A percentile compares a stretch with the other conserved stretches of the same genome.
Evolutionary conservation across 108 stramenopile genomes (phyloP).

Genomic region (Poteriospumella lacustris): DNA sequence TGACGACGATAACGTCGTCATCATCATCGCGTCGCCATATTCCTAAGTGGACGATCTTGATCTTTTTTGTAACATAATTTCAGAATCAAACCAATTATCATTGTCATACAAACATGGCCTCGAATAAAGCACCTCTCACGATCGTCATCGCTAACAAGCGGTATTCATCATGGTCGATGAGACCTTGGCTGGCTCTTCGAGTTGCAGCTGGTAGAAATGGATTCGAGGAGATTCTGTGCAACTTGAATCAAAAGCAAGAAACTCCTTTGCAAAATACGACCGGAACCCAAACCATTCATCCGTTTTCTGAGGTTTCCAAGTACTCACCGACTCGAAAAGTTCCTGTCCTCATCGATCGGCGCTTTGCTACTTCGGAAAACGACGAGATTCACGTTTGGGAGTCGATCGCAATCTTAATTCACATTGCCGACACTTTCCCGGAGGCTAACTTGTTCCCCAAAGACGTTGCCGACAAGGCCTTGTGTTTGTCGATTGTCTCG

Average conservation of each 20-base stretch:
- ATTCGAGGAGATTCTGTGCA: background rate
- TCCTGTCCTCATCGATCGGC: background rate
- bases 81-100: too few species aligned
- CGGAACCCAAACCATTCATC: background rate
- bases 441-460: background rate
- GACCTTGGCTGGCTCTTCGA: background rate
- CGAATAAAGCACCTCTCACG: too few species aligned
- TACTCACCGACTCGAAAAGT: background rate
- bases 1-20: too few species aligned
- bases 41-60: too few species aligned
- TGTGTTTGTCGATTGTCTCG: background rate
- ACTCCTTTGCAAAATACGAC: background rate
- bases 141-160: background rate
- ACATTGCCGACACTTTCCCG: background rate
- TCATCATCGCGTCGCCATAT: too few species aligned
- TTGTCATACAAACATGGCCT: too few species aligned
- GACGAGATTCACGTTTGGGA: background rate
- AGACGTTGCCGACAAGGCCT: background rate
- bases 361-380: too few species aligned
- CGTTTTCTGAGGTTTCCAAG: background rate
- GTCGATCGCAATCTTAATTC: background rate
- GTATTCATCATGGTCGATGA: background rate
- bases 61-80: too few species aligned
- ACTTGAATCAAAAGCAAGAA: too few species aligned
- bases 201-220: background rate